A percentile compares a stretch with the other conserved stretches of the same genome.
These are phyloP conservation scores for Monilinia aucupariae DNA, from an alignment of 2,329 filamentous ascomycete genomes.

Conservation along the genomic window DNA sequence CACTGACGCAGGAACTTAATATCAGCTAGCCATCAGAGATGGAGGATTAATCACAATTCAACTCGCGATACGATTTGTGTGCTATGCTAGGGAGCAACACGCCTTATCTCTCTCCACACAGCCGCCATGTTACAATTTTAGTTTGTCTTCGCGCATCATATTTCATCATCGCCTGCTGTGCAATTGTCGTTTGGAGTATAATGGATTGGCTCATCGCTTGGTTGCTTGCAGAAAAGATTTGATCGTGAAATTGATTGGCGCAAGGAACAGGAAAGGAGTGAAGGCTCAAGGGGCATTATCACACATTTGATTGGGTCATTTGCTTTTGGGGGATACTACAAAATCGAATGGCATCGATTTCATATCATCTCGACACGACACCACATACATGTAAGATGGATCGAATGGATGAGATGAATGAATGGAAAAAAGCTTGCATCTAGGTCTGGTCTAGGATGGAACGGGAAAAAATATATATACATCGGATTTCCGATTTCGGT, in stretches of 20 bases:
- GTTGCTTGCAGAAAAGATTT: constrained; percentile 2
- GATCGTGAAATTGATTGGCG: constrained; percentile 10
- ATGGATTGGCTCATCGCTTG: constrained; percentile 8
- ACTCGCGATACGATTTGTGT: neutral
- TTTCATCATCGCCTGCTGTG: neutral
- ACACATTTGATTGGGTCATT: constrained; percentile 1
- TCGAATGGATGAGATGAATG: neutral
- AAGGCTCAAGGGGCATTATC: constrained; percentile 1
- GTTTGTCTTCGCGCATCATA: neutral
- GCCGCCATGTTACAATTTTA: neutral
- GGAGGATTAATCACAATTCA: neutral
- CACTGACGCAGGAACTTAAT: constrained; percentile 33
- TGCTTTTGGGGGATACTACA: constrained; percentile 8
- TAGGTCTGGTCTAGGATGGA: constrained; percentile 11
- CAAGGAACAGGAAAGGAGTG: constrained; percentile 1
- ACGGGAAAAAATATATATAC: neutral
- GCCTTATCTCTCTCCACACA: neutral
- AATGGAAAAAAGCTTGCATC: constrained; percentile 10
- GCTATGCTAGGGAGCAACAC: neutral
- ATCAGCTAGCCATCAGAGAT: constrained; percentile 22
- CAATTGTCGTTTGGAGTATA: constrained; percentile 4
- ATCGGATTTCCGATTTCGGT: constrained; percentile 1
- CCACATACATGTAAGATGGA: neutral
- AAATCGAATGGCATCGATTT: constrained; percentile 1
- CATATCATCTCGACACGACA: neutral